A percentile compares a stretch with the other conserved stretches of the same genome.
These are phyloP conservation scores for Aleurites moluccanus DNA, from an alignment of 441 rosid genomes.

Conservation along the genomic window DNA sequence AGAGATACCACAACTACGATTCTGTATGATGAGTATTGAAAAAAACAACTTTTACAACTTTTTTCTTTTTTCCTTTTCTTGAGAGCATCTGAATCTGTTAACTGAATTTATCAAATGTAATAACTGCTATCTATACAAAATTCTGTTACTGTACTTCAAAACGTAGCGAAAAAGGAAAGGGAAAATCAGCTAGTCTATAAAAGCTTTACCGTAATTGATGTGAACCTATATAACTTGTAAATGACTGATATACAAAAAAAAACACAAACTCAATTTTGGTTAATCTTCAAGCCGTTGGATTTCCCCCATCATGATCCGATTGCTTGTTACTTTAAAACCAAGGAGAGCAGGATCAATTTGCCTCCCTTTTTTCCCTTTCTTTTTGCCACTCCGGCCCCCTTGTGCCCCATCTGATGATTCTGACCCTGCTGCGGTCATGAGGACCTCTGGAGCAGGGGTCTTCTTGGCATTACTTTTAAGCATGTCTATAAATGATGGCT, in stretches of 20 bases:
- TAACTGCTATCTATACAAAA: constrained; percentile 29
- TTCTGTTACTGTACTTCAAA: not conserved
- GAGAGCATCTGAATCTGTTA: not conserved
- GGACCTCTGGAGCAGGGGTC: constrained; percentile 10
- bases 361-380: constrained; percentile 83
- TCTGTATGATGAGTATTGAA: too few species aligned
- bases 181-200: not conserved
- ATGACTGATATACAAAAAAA: constrained; percentile 19
- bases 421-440: constrained; percentile 22
- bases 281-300: constrained; percentile 71
- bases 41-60: too few species aligned
- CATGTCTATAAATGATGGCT: constrained; percentile 52
- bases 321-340: constrained; percentile 85
- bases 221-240: constrained; percentile 33
- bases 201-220: not conserved
- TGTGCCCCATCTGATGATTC: constrained; percentile 44
- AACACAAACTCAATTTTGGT: constrained; percentile 18
- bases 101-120: not conserved
- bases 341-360: constrained; percentile 83
- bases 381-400: constrained; percentile 55
- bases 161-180: not conserved
- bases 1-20: too few species aligned
- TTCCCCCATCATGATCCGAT: constrained; percentile 85
- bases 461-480: constrained; percentile 46
- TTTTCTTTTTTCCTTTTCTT: too few species aligned